Conservation (phyloP, 169 alveolate genomes). For the Plasmodium inui region DNA sequence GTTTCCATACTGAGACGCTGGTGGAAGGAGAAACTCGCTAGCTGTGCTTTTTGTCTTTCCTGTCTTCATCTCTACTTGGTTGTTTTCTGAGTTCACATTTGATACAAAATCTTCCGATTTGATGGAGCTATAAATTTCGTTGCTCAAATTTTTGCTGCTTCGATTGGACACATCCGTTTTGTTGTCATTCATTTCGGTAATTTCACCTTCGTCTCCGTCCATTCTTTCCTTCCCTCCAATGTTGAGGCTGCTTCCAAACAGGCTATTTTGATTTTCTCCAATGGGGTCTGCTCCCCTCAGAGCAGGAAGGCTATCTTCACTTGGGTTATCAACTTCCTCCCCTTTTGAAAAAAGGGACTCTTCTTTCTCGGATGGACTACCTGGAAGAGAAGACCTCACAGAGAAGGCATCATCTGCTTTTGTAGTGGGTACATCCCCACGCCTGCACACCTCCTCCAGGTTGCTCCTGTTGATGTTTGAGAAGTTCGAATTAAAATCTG, state of each 20-base stretch:
- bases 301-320: not conserved
- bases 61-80: not conserved
- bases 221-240: not conserved
- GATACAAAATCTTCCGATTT: not conserved
- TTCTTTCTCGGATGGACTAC: not conserved
- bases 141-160: not conserved
- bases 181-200: not conserved
- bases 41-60: not conserved
- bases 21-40: conserved; percentile 58
- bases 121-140: not conserved
- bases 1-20: conserved; percentile 73
- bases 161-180: not conserved
- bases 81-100: not conserved
- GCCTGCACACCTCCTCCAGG: conserved; percentile 10
- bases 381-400: not conserved
- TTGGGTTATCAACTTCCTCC: not conserved
- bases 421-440: not conserved
- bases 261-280: not conserved
- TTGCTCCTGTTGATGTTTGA: conserved; percentile 34
- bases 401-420: not conserved
- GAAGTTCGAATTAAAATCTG: conserved; percentile 27
- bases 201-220: not conserved
- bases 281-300: not conserved
- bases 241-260: not conserved
- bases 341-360: not conserved